Evolutionary conservation across 169 alveolate species (phyloP), one percentile per base, ranked within the genome.

Genomic region (Babesia sp.): DNA sequence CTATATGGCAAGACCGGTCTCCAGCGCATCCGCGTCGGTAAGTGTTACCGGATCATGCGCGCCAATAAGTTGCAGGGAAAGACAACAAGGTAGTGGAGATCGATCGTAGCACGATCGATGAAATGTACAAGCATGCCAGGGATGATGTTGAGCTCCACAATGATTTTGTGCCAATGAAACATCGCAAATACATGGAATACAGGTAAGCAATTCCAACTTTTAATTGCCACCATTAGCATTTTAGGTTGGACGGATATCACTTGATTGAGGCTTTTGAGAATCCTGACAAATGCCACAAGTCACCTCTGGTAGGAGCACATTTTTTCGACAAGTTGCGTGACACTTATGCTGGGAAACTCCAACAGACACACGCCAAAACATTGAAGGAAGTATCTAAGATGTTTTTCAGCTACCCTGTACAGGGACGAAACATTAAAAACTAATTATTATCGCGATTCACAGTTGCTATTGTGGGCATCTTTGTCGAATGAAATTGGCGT

Each of bases 11-110:
- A 80, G 61, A 71, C 84, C 29, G 83, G 84, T 8, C 71, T 80
- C 37, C 88, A 80, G 78, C 75, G 88, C 64, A 80, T 80, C 39
- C 69, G 71, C 45, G 79, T 80, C 3, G 88, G 88, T 59, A 45
- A 37, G 85, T 64, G 9, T 20, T 11, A 26, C 12, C 7, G 50
- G 11, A 22, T 33, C 20, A 39, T 34, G 4, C 60, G 2, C 22
- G 4, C 24, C 63, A 75, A 9, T 11, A 7, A 33, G 8, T 14
- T 39, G 28, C 36, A 78, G 86, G 86, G 16, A 80, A 80, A 45
- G 53, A 46, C 31, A 45, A 68, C 54, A 80, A 80, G 63, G 83
- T 70, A 14, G 51, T 80, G 22, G 84, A 80, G 46, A 63, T 80
- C 26, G 84, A 71, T 44, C 69, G 69, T n/a, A 20, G 31, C 12